Evolutionary conservation across 2,329 filamentous ascomycete genomes (phyloP).

Genomic region (Xylaria polymorpha): DNA sequence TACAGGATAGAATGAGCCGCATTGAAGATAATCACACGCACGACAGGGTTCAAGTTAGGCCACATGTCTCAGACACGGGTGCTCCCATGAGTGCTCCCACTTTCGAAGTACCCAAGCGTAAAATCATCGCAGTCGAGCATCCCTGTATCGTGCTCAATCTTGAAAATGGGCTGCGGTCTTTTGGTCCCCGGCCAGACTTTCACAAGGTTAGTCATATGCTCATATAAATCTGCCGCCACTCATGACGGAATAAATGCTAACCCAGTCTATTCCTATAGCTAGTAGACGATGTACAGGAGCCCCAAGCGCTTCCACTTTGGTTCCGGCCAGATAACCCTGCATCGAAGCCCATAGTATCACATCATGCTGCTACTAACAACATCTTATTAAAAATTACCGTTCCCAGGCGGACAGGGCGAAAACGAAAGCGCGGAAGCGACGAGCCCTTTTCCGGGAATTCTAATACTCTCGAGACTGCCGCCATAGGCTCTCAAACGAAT

Average conservation of each 20-base stretch:
- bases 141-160: slow-evolving; percentile 56
- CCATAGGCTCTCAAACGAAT: slow-evolving; percentile 37
- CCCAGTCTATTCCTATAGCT: slow-evolving; percentile 40
- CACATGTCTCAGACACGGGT: slow-evolving; percentile 32
- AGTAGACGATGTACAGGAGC: slow-evolving; percentile 48
- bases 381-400: slow-evolving; percentile 87
- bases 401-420: slow-evolving; percentile 86
- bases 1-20: slow-evolving; percentile 17
- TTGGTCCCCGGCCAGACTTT: slow-evolving; percentile 55
- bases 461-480: slow-evolving; percentile 48
- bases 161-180: slow-evolving; percentile 56
- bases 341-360: slow-evolving; percentile 81
- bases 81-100: slow-evolving; percentile 48
- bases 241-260: slow-evolving; percentile 9
- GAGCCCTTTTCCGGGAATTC: slow-evolving; percentile 69
- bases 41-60: slow-evolving; percentile 3
- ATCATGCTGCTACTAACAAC: slow-evolving; percentile 81
- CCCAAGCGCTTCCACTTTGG: slow-evolving; percentile 73
- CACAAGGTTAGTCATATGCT: slow-evolving; percentile 48
- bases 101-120: slow-evolving; percentile 53
- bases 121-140: slow-evolving; percentile 58
- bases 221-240: no score
- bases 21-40: slow-evolving; percentile 17
- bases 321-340: slow-evolving; percentile 83
- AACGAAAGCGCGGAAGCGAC: slow-evolving; percentile 81